A percentile compares a stretch with the other conserved stretches of the same genome.
phyloP scores from a whole-genome alignment of 257 asterid genomes.

The Capsicum baccatum region DNA sequence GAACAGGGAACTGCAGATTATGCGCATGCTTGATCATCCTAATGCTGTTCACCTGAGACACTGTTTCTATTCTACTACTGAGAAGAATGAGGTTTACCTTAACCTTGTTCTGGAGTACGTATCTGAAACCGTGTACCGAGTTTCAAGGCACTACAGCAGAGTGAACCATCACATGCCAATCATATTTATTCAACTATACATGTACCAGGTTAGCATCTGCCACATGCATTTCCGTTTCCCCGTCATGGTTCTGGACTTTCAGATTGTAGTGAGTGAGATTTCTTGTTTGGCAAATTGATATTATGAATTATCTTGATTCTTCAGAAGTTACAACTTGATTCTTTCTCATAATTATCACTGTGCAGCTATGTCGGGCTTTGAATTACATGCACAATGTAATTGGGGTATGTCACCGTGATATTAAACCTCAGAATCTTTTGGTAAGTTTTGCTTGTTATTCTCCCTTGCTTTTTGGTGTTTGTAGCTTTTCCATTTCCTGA shows the following conservation, averaged over 20 bases:
- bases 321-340: background rate
- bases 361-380: constrained; percentile 73
- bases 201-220: constrained; percentile 62
- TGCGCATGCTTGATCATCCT: constrained; percentile 88
- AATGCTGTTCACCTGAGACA: constrained; percentile 74
- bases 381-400: constrained; percentile 75
- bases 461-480: constrained; percentile 23
- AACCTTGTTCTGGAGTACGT: constrained; percentile 88
- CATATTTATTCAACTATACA: constrained; percentile 76
- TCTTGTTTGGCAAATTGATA: background rate
- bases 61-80: constrained; percentile 82
- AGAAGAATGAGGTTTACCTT: constrained; percentile 77
- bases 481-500: background rate
- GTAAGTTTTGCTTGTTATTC: constrained; percentile 41
- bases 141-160: constrained; percentile 78
- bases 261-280: background rate
- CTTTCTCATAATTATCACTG: constrained; percentile 18
- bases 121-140: constrained; percentile 83
- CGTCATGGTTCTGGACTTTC: background rate
- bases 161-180: constrained; percentile 86
- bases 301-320: background rate
- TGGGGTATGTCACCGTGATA: constrained; percentile 94
- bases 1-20: constrained; percentile 83
- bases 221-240: background rate
- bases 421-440: constrained; percentile 84